Percentiles rank a stretch among this genome's conserved stretches.
phyloP scores from a whole-genome alignment of 2,329 filamentous ascomycete genomes.

The Cladosporium sp. region DNA sequence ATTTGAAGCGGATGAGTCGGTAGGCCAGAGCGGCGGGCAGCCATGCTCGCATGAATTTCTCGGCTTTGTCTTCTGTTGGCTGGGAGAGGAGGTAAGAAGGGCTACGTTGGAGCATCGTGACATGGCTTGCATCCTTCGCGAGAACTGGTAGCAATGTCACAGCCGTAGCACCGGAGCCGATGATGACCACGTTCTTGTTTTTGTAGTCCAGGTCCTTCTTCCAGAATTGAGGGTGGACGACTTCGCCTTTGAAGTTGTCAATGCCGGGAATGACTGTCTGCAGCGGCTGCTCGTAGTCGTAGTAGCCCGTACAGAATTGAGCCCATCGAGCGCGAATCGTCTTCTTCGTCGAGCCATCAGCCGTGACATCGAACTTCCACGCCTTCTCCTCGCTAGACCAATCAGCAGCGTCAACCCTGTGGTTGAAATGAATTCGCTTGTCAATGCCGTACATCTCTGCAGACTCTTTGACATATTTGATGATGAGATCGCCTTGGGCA shows the following conservation, averaged over 20 bases:
- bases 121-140: constrained; percentile 58
- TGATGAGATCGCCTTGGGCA: constrained; percentile 42
- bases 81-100: constrained; percentile 55
- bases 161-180: constrained; percentile 76
- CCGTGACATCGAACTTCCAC: constrained; percentile 40
- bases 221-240: constrained; percentile 74
- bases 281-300: constrained; percentile 64
- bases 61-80: constrained; percentile 25
- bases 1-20: constrained; percentile 33
- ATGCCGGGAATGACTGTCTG: constrained; percentile 62
- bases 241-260: constrained; percentile 58
- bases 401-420: constrained; percentile 38
- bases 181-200: constrained; percentile 64
- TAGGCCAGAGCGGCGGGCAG: constrained; percentile 22
- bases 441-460: constrained; percentile 43
- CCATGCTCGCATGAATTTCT: constrained; percentile 22
- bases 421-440: constrained; percentile 41
- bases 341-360: constrained; percentile 34
- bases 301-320: constrained; percentile 66
- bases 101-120: constrained; percentile 79
- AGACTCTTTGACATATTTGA: constrained; percentile 42
- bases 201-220: constrained; percentile 62
- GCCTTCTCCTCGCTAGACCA: constrained; percentile 47
- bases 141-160: constrained; percentile 71
- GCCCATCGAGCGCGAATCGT: constrained; percentile 44